These are phyloP conservation scores for Amaranthus palmeri DNA, from an alignment of 148 eudicot species.

Conservation along the genomic window DNA sequence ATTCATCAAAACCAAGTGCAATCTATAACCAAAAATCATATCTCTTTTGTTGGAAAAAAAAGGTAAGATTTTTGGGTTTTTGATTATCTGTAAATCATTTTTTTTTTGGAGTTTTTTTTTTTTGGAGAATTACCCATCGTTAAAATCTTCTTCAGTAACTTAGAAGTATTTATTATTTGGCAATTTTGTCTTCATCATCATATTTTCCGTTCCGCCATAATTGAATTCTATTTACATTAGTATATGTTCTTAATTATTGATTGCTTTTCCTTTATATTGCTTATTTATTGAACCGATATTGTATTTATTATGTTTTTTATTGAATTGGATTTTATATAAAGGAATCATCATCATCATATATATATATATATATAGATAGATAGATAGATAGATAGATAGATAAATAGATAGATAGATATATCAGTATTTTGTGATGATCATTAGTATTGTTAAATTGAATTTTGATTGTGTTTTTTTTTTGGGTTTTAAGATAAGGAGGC, in stretches of 20 bases:
- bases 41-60: slow-evolving; percentile 3
- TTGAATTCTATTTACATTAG: neutral
- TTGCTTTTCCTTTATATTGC: too few species aligned
- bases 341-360: neutral
- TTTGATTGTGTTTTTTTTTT: neutral
- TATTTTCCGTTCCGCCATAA: neutral
- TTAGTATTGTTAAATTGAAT: neutral
- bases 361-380: too few species aligned
- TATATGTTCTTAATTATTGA: neutral
- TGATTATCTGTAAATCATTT: neutral
- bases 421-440: slow-evolving; percentile 10
- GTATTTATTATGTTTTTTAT: neutral
- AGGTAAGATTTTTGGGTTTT: neutral
- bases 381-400: neutral
- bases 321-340: neutral
- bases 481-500: neutral
- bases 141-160: slow-evolving; percentile 12
- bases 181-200: neutral
- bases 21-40: neutral
- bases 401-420: neutral
- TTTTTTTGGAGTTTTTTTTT: neutral
- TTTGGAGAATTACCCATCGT: slow-evolving; percentile 12
- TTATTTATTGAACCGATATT: neutral
- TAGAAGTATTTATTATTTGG: neutral
- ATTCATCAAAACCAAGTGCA: neutral